Evolutionary conservation across 176 grass and related monocot genomes (phyloP).

Genomic region (Stipa capillata): DNA sequence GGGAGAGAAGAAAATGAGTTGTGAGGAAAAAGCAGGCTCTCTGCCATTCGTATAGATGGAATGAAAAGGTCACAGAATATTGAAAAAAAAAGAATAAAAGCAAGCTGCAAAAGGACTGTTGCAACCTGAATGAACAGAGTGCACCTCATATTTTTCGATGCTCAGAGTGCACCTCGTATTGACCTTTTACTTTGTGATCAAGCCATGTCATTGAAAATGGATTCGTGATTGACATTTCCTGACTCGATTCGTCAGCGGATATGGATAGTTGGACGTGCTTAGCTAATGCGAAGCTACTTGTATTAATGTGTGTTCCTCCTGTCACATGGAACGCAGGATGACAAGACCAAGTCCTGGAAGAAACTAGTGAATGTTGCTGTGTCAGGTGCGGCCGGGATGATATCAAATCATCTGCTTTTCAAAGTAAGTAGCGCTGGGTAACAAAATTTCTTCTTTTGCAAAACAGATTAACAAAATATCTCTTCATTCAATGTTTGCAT

Average conservation of each 20-base stretch:
- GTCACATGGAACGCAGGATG: conserved; percentile 24
- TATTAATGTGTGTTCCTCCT: neutral
- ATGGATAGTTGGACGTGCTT: neutral
- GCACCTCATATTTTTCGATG: neutral
- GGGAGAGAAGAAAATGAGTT: neutral
- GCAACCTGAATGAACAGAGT: neutral
- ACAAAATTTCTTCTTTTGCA: no score
- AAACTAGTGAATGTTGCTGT: conserved; percentile 76
- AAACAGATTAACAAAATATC: no score
- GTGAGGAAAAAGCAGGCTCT: neutral
- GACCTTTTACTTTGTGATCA: neutral
- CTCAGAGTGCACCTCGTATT: neutral
- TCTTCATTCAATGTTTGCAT: neutral
- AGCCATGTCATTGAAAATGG: neutral
- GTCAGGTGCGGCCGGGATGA: conserved; percentile 93
- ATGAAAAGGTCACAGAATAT: no score
- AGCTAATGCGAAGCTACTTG: neutral
- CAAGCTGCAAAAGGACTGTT: no score
- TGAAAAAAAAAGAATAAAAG: no score
- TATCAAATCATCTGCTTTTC: conserved; percentile 93
- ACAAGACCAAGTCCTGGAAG: conserved; percentile 88
- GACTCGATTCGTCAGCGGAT: neutral
- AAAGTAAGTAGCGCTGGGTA: conserved; percentile 40
- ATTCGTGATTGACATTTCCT: neutral
- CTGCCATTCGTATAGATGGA: neutral